phyloP scores from a whole-genome alignment of 805 yeast genomes.

The Zygoascus biomembranicola region DNA sequence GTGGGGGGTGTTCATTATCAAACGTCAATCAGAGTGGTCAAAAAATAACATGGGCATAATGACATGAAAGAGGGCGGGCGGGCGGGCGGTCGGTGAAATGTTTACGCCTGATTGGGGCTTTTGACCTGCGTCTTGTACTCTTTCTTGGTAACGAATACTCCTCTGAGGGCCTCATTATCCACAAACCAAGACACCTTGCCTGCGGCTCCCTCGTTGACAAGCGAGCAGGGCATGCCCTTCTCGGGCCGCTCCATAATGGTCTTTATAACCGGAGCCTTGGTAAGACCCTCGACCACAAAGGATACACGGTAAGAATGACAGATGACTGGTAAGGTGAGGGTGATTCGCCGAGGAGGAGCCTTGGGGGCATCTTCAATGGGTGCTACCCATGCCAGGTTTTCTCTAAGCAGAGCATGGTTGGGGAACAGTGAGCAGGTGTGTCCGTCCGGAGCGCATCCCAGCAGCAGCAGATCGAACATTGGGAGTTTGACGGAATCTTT shows the following conservation, averaged over 20 bases:
- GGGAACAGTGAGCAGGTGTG: slow-evolving; percentile 97
- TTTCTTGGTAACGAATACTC: slow-evolving; percentile 64
- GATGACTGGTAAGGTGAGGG: slow-evolving; percentile 88
- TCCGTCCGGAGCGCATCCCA: slow-evolving; percentile 99
- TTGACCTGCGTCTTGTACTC: slow-evolving; percentile 45
- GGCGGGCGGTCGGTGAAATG: no score
- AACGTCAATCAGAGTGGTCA: not conserved
- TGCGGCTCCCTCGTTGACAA: slow-evolving; percentile 93
- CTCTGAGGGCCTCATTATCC: slow-evolving; percentile 83
- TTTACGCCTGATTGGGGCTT: not conserved
- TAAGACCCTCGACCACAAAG: slow-evolving; percentile 92
- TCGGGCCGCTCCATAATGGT: slow-evolving; percentile 95
- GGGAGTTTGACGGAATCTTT: slow-evolving; percentile 95
- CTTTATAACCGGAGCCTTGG: slow-evolving; percentile 86
- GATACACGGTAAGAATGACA: slow-evolving; percentile 89
- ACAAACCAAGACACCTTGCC: slow-evolving; percentile 97
- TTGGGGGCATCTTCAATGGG: slow-evolving; percentile 89
- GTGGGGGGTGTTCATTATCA: not conserved
- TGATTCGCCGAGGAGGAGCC: slow-evolving; percentile 79
- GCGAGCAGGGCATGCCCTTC: slow-evolving; percentile 87
- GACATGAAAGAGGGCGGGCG: no score
- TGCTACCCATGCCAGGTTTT: slow-evolving; percentile 88
- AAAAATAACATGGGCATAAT: no score
- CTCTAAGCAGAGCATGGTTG: slow-evolving; percentile 79
- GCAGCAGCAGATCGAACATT: slow-evolving; percentile 78